These are phyloP conservation scores for Populus ilicifolia DNA, from an alignment of 345 rosid genomes.

Conservation along the genomic window DNA sequence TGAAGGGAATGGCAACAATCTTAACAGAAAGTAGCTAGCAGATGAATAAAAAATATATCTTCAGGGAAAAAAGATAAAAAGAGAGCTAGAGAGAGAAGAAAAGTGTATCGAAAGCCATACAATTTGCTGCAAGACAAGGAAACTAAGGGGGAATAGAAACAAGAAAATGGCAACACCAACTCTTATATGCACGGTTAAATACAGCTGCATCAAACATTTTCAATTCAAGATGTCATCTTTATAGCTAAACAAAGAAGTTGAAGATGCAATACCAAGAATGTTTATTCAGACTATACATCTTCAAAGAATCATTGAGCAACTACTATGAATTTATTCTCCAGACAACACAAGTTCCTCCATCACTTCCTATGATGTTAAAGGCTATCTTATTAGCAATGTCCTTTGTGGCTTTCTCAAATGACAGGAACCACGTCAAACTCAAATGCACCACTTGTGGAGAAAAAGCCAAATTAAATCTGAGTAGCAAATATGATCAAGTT, in stretches of 20 bases:
- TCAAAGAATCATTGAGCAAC: not conserved
- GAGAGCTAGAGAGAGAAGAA: not conserved
- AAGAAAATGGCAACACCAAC: not conserved
- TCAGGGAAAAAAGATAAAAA: not conserved
- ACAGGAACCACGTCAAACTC: too few species aligned
- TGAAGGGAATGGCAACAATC: constrained; percentile 26
- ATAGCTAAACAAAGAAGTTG: not conserved
- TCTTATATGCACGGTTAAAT: not conserved
- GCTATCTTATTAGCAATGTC: too few species aligned
- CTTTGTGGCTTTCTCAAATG: too few species aligned
- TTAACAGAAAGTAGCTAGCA: constrained; percentile 1
- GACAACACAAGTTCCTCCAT: too few species aligned
- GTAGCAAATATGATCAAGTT: too few species aligned
- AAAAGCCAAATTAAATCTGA: too few species aligned
- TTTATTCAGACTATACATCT: not conserved
- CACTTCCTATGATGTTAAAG: too few species aligned
- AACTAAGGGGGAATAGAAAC: not conserved
- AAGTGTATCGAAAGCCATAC: not conserved
- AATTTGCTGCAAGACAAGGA: not conserved
- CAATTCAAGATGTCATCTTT: not conserved
- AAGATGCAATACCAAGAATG: not conserved
- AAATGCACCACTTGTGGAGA: too few species aligned
- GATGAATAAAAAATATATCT: not conserved
- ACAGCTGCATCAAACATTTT: not conserved
- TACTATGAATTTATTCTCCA: not conserved